Conservation (phyloP, 148 eudicot species). For the Pharnaceum exiguum region DNA sequence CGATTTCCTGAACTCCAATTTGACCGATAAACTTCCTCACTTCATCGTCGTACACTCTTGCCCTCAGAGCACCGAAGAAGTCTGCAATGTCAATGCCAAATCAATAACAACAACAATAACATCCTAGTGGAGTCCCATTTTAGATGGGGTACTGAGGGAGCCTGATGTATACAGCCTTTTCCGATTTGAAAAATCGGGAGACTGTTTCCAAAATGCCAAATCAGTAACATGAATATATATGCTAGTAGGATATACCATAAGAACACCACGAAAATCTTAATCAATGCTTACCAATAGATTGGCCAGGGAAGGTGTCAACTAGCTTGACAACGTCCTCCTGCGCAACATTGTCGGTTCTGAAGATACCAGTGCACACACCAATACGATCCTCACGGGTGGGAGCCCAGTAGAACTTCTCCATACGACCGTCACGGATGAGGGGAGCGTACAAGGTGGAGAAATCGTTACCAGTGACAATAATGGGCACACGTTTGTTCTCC, state of each 20-base stretch:
- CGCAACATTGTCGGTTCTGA: constrained; percentile 53
- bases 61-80: constrained; percentile 94
- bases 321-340: constrained; percentile 49
- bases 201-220: too few species aligned
- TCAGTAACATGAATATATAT: too few species aligned
- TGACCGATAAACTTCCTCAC: constrained; percentile 62
- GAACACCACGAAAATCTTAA: too few species aligned
- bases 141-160: too few species aligned
- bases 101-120: background rate
- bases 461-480: constrained; percentile 87
- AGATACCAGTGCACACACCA: constrained; percentile 79
- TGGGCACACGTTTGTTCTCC: constrained; percentile 86
- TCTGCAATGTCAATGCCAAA: constrained; percentile 31
- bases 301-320: constrained; percentile 92
- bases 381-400: constrained; percentile 93
- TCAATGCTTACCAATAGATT: constrained; percentile 66
- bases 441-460: constrained; percentile 92
- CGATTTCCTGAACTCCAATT: constrained; percentile 53
- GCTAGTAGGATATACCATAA: too few species aligned
- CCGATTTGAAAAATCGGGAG: too few species aligned
- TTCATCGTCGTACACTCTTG: constrained; percentile 85
- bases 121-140: too few species aligned
- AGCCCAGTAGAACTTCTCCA: constrained; percentile 99
- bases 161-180: too few species aligned
- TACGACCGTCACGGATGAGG: constrained; percentile 96